These are phyloP conservation scores for Blastomyces parvus DNA, from an alignment of 2,329 filamentous ascomycete species.

Conservation along the genomic window DNA sequence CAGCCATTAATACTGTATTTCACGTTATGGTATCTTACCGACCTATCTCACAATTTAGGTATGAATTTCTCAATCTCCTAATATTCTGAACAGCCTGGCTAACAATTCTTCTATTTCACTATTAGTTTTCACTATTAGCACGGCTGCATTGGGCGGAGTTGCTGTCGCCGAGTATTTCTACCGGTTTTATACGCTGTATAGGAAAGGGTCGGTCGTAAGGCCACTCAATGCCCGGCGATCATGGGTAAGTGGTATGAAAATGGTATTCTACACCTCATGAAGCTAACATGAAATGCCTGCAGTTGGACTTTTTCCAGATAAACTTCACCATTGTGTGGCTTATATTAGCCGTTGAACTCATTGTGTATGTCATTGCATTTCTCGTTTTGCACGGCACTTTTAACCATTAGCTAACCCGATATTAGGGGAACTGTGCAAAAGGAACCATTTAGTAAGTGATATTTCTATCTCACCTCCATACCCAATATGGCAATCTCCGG, in stretches of 20 bases:
- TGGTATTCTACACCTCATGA: not conserved
- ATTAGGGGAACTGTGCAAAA: conserved; percentile 33
- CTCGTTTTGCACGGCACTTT: not conserved
- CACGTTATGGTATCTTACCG: conserved; percentile 49
- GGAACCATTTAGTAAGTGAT: conserved; percentile 31
- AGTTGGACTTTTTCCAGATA: conserved; percentile 40
- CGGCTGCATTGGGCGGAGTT: conserved; percentile 32
- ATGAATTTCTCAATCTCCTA: conserved; percentile 6
- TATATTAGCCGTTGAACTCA: conserved; percentile 35
- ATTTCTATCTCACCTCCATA: not conserved
- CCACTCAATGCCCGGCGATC: conserved; percentile 35
- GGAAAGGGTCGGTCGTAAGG: conserved; percentile 29
- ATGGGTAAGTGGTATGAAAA: conserved; percentile 26
- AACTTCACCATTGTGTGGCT: conserved; percentile 39
- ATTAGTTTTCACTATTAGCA: conserved; percentile 38
- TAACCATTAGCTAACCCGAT: conserved; percentile 13
- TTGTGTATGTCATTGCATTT: conserved; percentile 27
- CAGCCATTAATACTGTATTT: conserved; percentile 54
- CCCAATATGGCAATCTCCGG: conserved; percentile 2
- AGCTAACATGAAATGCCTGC: conserved; percentile 6
- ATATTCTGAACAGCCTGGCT: not conserved
- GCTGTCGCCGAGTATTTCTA: conserved; percentile 38
- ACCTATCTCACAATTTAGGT: conserved; percentile 37
- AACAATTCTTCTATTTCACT: not conserved
- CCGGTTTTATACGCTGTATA: conserved; percentile 32